Conservation (phyloP, 2,329 filamentous ascomycete genomes). For the Penicillium polonicum region DNA sequence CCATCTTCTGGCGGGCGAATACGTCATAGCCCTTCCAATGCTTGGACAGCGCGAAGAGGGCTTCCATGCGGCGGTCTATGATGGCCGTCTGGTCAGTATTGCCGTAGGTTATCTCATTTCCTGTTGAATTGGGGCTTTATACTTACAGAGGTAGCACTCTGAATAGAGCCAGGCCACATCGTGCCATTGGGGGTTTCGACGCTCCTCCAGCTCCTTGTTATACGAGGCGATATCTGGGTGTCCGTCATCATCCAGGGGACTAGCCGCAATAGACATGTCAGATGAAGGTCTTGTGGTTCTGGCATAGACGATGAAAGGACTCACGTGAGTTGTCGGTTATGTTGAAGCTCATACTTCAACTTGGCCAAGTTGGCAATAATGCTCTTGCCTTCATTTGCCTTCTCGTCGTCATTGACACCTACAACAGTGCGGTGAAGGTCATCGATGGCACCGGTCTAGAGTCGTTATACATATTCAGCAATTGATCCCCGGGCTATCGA, state of each 20-base stretch:
- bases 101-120: not conserved
- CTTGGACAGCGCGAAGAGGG: slow-evolving; percentile 70
- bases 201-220: slow-evolving; percentile 77
- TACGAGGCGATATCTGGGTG: slow-evolving; percentile 73
- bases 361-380: slow-evolving; percentile 76
- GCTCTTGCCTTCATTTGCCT: slow-evolving; percentile 76
- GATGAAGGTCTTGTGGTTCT: not conserved
- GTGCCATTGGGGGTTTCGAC: slow-evolving; percentile 77
- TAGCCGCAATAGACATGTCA: slow-evolving; percentile 33
- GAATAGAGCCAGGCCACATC: slow-evolving; percentile 82
- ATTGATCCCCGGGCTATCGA: not conserved
- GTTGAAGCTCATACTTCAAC: slow-evolving; percentile 93
- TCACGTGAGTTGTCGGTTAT: slow-evolving; percentile 41
- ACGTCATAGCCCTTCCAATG: slow-evolving; percentile 91
- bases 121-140: not conserved
- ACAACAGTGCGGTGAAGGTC: slow-evolving; percentile 71
- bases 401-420: slow-evolving; percentile 55
- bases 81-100: slow-evolving; percentile 22
- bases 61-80: slow-evolving; percentile 68
- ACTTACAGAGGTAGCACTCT: slow-evolving; percentile 81
- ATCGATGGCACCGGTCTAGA: slow-evolving; percentile 84
- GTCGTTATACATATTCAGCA: slow-evolving; percentile 9
- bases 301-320: not conserved
- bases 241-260: slow-evolving; percentile 74
- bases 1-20: slow-evolving; percentile 85